These are phyloP conservation scores for Kalmusia sp. DNA, from an alignment of 2,329 filamentous ascomycete species.

Conservation along the genomic window DNA sequence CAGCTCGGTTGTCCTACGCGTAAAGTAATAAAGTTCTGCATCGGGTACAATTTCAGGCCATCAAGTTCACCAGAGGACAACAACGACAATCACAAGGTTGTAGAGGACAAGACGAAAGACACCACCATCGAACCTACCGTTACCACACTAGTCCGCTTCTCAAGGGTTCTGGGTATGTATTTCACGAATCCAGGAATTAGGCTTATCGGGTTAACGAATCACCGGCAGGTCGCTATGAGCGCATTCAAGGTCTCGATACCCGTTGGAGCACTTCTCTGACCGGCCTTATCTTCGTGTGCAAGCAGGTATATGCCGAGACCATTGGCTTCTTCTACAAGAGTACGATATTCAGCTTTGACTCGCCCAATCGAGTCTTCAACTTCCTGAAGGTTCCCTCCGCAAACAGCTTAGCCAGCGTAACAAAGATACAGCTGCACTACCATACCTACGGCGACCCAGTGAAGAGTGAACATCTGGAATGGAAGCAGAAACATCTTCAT, in stretches of 20 bases:
- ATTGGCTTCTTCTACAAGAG: conserved; percentile 35
- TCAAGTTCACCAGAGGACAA: neutral
- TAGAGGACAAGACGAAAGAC: neutral
- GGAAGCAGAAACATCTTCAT: conserved; percentile 32
- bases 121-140: neutral
- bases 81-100: neutral
- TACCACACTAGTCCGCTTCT: neutral
- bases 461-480: conserved; percentile 15
- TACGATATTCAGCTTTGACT: conserved; percentile 38
- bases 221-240: conserved; percentile 24
- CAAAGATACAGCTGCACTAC: conserved; percentile 40
- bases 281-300: conserved; percentile 37
- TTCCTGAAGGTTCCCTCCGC: conserved; percentile 33
- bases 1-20: conserved; percentile 11
- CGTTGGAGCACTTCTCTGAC: conserved; percentile 37
- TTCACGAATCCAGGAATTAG: neutral
- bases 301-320: conserved; percentile 35
- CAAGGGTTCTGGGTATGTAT: conserved; percentile 4
- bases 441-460: conserved; percentile 33
- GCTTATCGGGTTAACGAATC: conserved; percentile 29
- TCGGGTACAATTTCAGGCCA: neutral
- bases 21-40: conserved; percentile 23
- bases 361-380: conserved; percentile 29
- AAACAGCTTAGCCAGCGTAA: conserved; percentile 26
- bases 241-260: conserved; percentile 27